Base-by-base conservation (phyloP, 805 yeast genomes). In the Allodekkera sacchari region DNA sequence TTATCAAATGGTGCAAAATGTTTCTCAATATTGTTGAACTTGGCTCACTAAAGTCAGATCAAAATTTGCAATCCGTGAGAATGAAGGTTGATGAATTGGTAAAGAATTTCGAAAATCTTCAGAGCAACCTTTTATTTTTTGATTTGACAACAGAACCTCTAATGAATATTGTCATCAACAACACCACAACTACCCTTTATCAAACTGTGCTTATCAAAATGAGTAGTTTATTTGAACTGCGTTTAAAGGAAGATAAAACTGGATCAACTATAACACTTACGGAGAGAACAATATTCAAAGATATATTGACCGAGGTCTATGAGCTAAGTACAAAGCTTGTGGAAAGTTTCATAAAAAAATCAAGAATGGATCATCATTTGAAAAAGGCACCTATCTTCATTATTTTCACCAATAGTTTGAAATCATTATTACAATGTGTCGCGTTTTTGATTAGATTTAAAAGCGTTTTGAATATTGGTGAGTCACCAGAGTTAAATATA, bases 1-100 rank as follows among this genome's bases (percentile, higher is more conserved):
- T 53, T 13, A 42, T 45, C 7, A 51, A 47, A 39, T 55, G 59
- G 59, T 47, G 55, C 35, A 51, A 44, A 33, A 50, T 46, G 41
- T 53, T 55, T 31, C 32, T 50, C 4, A 47, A 44, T 31, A 37
- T 48, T 38, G 55, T 50, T n/a, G 51, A 49, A 21, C 33, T 47
- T 17, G 47, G 45, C 10, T 39, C 53, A 11, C 34, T 54, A 12
- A 41, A 42, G 28, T 13, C 38, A 1, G 39, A 37, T 19, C 32
- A 40, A 6, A 42, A 44, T 18, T 31, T 53, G 6, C 29, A 32
- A 7, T 30, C 45, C 8, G 40, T 53, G n/a, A 38, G 33, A 5
- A 14, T 25, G 14, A 52, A 53, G 37, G 43, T 52, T 15, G 44
- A 46, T 19, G 54, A 50, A 28, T 31, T 53, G n/a, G 40, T 46